A percentile compares a stretch with the other conserved stretches of the same genome.
Evolutionary conservation across 805 yeast species (phyloP).

Genomic region (Teunomyces gatunensis): DNA sequence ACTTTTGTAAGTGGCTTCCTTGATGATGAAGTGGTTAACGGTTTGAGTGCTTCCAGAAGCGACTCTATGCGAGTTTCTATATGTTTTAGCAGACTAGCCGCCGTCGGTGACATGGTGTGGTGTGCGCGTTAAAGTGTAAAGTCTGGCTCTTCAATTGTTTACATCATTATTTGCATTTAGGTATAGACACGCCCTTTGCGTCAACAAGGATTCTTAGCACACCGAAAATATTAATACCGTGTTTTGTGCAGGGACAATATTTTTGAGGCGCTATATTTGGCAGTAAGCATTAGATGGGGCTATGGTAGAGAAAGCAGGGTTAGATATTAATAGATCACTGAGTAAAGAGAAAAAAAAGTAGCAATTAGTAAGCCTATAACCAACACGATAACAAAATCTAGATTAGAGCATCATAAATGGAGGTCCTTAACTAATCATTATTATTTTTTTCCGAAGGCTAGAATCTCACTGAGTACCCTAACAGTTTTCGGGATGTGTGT

Average conservation of each 20-base stretch:
- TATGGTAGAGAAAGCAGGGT: no score
- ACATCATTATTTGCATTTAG: not conserved
- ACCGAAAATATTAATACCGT: not conserved
- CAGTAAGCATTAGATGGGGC: no score
- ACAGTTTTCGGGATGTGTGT: no score
- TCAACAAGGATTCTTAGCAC: not conserved
- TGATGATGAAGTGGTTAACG: not conserved
- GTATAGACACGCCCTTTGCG: not conserved
- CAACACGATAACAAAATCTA: no score
- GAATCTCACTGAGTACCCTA: no score
- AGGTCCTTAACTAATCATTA: no score
- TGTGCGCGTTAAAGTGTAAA: not conserved
- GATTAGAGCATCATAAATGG: no score
- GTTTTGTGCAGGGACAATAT: not conserved
- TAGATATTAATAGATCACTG: no score
- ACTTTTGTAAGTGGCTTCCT: constrained; percentile 16
- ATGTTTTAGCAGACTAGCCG: constrained; percentile 17
- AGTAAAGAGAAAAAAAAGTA: no score
- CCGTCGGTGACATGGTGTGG: constrained; percentile 6
- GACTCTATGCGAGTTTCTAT: constrained; percentile 21
- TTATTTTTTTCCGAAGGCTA: no score
- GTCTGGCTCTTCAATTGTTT: not conserved
- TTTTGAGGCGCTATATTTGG: not conserved
- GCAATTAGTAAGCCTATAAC: no score
- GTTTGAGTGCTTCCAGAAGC: constrained; percentile 10